Percentiles rank a stretch among this genome's conserved stretches.
Conservation (phyloP, 2,329 filamentous ascomycete genomes). For the Chaetomium globosum region DNA sequence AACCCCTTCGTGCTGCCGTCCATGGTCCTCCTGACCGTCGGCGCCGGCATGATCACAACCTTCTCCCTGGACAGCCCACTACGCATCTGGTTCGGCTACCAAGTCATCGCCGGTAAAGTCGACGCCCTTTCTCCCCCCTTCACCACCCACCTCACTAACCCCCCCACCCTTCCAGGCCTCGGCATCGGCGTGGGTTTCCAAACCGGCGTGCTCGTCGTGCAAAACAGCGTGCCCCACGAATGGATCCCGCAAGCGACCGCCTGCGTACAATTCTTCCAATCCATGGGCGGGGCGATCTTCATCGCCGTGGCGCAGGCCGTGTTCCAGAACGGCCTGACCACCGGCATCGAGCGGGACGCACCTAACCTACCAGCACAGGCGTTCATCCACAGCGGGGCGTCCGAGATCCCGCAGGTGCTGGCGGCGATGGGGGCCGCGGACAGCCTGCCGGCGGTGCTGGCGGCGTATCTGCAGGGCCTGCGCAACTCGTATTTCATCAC, state of each 20-base stretch:
- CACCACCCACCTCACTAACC: background rate
- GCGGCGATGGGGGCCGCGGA: constrained; percentile 46
- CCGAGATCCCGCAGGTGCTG: constrained; percentile 52
- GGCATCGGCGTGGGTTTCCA: constrained; percentile 56
- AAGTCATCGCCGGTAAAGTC: constrained; percentile 51
- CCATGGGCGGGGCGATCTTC: constrained; percentile 66
- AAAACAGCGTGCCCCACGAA: constrained; percentile 53
- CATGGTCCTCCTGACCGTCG: constrained; percentile 48
- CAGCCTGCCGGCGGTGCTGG: constrained; percentile 48
- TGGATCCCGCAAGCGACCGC: constrained; percentile 56
- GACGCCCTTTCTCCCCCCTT: background rate
- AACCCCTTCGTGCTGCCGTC: constrained; percentile 47
- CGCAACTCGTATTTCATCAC: constrained; percentile 57
- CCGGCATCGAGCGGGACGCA: constrained; percentile 51
- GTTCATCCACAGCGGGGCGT: constrained; percentile 58
- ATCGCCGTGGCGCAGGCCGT: constrained; percentile 67
- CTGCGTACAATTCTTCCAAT: constrained; percentile 63
- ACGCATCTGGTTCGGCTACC: constrained; percentile 60
- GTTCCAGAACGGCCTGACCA: constrained; percentile 65
- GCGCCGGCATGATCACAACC: constrained; percentile 59
- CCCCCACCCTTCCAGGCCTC: constrained; percentile 41
- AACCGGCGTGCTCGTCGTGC: constrained; percentile 53
- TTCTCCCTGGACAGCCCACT: constrained; percentile 52
- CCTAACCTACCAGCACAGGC: constrained; percentile 51
- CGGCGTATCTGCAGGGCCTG: constrained; percentile 55